Evolutionary conservation across 495 filamentous ascomycete species (phyloP), one percentile per base, ranked within the genome.

Genomic region (Hypoxylon perforatum): DNA sequence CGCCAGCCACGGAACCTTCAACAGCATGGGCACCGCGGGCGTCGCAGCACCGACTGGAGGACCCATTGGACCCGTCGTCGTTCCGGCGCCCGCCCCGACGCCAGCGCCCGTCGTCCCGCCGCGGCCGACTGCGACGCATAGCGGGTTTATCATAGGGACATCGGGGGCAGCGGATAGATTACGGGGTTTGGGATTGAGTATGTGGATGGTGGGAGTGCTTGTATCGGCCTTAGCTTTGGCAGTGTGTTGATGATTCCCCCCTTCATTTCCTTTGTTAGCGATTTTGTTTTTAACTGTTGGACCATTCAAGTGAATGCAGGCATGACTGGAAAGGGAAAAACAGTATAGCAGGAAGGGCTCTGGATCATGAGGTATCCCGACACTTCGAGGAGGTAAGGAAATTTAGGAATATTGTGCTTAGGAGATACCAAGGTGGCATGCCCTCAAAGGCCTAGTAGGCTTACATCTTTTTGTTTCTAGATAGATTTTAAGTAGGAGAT

Each of bases 141-240:
- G 19, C 4, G 50, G 36, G 18, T 35, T 59, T 21, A 21, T 41
- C 11, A 25, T 65, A 3, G 36, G 30, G 4, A 59, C 55, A 1
- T 59, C 62, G 1, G 41, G 57, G 18, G 63, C 56, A 8, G 45
- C 19, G 49, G 63, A 21, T 25, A 35, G 53, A 30, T 17, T 10
- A 39, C 22, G 22, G 11, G 0, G 3, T 28, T 28, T 41, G 33
- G 8, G 57, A 15, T 14, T 51, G 12, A n/a, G 11, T 2, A 10
- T 22, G 48, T 21, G 18, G 36, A 22, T 47, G 15, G 12, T 44
- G 50, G 21, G 19, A 23, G 55, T 42, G 33, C 23, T 60, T 25
- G 55, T 59, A 18, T 38, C 39, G 22, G 23, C 21, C 8, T 50
- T 2, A 35, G 65, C 38, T 63, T 42, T 44, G 52, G 49, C 18